Percentiles rank a stretch among this genome's conserved stretches.
These are phyloP conservation scores for Emiliania huxleyi DNA, from an alignment of 78 protist genomes.

Conservation along the genomic window DNA sequence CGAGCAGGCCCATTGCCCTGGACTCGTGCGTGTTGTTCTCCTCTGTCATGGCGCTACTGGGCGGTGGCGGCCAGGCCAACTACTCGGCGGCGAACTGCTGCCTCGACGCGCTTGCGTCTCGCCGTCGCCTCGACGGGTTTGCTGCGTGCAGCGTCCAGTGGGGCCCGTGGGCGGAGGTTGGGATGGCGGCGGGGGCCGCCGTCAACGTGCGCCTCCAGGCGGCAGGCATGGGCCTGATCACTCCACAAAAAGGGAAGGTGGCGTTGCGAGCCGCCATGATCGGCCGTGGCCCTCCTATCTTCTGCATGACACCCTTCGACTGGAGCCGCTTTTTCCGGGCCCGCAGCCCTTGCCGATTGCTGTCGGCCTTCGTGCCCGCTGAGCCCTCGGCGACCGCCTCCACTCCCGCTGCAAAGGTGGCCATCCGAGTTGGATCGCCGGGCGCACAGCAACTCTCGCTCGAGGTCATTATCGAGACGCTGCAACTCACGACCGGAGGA, in stretches of 20 bases:
- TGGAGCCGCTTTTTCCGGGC: neutral
- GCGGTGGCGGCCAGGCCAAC: neutral
- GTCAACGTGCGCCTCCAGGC: neutral
- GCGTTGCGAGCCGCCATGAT: neutral
- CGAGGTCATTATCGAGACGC: no score
- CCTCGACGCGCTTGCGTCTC: neutral
- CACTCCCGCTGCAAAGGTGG: neutral
- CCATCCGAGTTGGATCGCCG: no score
- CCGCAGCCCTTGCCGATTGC: neutral
- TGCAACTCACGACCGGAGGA: no score
- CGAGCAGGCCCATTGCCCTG: neutral
- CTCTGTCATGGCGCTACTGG: neutral
- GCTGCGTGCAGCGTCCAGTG: neutral
- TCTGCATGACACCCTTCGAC: neutral
- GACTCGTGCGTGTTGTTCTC: neutral
- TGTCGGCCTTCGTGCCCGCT: no score
- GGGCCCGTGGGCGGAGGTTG: constrained; percentile 1
- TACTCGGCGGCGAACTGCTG: neutral
- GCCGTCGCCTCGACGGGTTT: neutral
- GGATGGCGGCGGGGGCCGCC: neutral
- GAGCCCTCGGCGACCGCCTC: neutral
- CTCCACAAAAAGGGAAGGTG: neutral
- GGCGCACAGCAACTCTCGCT: no score
- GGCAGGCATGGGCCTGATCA: neutral
- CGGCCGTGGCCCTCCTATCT: neutral